Evolutionary conservation across 2,329 filamentous ascomycete species (phyloP).

Genomic region (Talaromyces pinophilus): DNA sequence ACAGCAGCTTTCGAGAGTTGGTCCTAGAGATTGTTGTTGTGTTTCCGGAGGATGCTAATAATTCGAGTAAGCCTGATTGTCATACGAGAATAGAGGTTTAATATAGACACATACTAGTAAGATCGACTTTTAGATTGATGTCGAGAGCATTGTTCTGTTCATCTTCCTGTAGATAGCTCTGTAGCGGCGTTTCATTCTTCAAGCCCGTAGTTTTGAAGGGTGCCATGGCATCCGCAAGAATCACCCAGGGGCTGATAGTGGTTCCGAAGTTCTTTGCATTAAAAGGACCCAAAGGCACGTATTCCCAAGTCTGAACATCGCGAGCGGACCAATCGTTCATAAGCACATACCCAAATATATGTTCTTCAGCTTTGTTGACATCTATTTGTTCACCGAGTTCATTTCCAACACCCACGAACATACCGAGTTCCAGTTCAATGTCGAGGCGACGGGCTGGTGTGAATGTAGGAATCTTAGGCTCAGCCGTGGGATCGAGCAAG

Average conservation of each 20-base stretch:
- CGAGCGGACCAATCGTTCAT: slow-evolving; percentile 87
- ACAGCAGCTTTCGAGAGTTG: slow-evolving; percentile 4
- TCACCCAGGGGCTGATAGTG: slow-evolving; percentile 76
- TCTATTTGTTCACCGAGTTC: slow-evolving; percentile 64
- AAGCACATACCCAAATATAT: slow-evolving; percentile 76
- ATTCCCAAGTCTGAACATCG: slow-evolving; percentile 83
- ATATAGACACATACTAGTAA: slow-evolving; percentile 27
- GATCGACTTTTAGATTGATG: slow-evolving; percentile 67
- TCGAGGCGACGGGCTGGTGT: slow-evolving; percentile 68
- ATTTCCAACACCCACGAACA: slow-evolving; percentile 68
- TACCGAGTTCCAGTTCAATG: slow-evolving; percentile 77
- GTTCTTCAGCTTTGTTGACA: slow-evolving; percentile 66
- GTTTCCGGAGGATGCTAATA: not conserved
- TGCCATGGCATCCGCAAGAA: slow-evolving; percentile 73
- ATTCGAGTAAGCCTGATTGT: not conserved
- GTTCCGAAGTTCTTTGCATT: slow-evolving; percentile 82
- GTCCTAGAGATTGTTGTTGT: slow-evolving; percentile 9
- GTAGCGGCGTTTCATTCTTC: slow-evolving; percentile 53
- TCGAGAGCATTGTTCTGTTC: slow-evolving; percentile 62
- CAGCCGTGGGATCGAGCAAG: slow-evolving; percentile 62
- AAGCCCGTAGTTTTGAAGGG: slow-evolving; percentile 62
- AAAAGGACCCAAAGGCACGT: slow-evolving; percentile 78
- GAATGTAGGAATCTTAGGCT: slow-evolving; percentile 64
- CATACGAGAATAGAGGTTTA: not conserved
- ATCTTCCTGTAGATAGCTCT: slow-evolving; percentile 67